Conservation (phyloP, 169 alveolate genomes). For the Perkinsus marinus region DNA sequence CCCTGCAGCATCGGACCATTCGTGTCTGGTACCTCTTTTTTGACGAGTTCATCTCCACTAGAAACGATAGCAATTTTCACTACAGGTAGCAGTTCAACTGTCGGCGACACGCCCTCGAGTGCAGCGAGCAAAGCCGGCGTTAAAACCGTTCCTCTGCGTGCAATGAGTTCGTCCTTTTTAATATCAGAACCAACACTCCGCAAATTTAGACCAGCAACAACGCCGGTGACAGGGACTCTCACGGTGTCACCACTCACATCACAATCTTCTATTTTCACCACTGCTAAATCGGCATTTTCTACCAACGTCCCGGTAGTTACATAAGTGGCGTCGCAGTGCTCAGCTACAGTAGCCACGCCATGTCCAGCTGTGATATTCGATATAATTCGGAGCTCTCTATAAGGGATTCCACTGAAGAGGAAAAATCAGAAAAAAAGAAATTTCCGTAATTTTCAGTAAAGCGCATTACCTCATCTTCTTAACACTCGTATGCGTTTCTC, state of each 20-base stretch:
- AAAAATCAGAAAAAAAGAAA: too few species aligned
- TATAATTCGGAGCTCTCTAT: background rate
- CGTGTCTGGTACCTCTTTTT: slow-evolving; percentile 30
- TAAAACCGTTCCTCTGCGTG: background rate
- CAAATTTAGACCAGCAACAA: background rate
- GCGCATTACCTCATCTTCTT: background rate
- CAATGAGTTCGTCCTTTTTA: slow-evolving; percentile 8
- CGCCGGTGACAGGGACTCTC: background rate
- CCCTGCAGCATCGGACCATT: slow-evolving; percentile 24
- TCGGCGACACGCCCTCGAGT: slow-evolving; percentile 6
- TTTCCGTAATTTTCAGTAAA: background rate
- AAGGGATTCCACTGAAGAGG: background rate
- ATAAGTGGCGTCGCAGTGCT: background rate
- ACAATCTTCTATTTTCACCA: background rate
- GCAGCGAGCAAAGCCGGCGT: slow-evolving; percentile 26
- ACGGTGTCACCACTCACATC: background rate
- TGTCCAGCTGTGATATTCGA: background rate
- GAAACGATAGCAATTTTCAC: slow-evolving; percentile 26
- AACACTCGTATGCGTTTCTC: background rate
- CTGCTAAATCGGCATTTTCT: background rate
- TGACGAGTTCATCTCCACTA: slow-evolving; percentile 14
- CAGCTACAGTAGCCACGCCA: background rate
- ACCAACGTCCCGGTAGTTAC: background rate
- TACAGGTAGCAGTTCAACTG: background rate
- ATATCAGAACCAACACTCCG: slow-evolving; percentile 24